Evolutionary conservation across 352 stramenopile genomes (phyloP).

Genomic region (Globisporangium yorkense): DNA sequence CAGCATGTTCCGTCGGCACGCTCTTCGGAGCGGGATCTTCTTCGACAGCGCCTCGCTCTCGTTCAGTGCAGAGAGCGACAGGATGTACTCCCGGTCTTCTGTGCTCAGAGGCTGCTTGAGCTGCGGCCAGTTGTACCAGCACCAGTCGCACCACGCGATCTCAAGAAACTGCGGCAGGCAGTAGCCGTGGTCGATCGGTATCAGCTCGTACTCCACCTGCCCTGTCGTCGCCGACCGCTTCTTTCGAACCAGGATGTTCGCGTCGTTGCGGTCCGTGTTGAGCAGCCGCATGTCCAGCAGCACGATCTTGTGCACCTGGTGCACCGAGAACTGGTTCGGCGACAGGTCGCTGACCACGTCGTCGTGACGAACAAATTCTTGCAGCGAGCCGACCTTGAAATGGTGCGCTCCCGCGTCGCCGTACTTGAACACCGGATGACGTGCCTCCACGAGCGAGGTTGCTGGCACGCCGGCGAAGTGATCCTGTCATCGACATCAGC

Average conservation of each 20-base stretch:
- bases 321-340: constrained; percentile 81
- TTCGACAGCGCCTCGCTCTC: constrained; percentile 52
- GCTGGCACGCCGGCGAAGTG: constrained; percentile 81
- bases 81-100: constrained; percentile 55
- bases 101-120: constrained; percentile 60
- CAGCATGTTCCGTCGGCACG: constrained; percentile 76
- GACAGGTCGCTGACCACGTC: constrained; percentile 93
- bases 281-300: constrained; percentile 97
- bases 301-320: constrained; percentile 98
- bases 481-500: constrained; percentile 24
- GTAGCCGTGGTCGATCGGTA: constrained; percentile 99
- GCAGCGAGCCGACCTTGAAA: constrained; percentile 95
- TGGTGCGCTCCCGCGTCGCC: constrained; percentile 34
- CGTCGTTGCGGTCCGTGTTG: constrained; percentile 97
- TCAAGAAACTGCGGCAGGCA: constrained; percentile 94
- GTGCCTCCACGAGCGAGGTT: constrained; percentile 73
- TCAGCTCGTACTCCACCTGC: constrained; percentile 86
- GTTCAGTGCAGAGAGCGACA: constrained; percentile 47
- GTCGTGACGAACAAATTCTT: constrained; percentile 95
- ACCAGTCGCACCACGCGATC: constrained; percentile 98
- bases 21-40: constrained; percentile 67
- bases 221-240: constrained; percentile 39
- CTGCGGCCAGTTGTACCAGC: constrained; percentile 98
- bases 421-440: constrained; percentile 79
- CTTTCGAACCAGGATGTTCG: constrained; percentile 95